Evolutionary conservation across 139 green algal species (phyloP).

Genomic region (Tetradesmus obliquus): DNA sequence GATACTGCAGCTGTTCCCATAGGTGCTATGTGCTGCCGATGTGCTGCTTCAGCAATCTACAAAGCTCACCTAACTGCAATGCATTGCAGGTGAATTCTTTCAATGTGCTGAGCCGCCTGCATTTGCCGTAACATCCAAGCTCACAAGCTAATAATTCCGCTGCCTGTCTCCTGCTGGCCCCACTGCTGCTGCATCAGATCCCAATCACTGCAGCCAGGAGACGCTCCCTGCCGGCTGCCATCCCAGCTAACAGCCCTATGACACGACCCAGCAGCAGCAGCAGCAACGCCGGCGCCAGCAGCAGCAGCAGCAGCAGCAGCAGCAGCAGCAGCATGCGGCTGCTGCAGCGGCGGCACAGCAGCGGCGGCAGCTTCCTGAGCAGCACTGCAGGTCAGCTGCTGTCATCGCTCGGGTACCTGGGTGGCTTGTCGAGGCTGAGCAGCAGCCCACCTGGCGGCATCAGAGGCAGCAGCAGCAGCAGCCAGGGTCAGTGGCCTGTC

Average conservation of each 20-base stretch:
- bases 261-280: neutral
- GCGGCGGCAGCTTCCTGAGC: neutral
- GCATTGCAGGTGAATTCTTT: no score
- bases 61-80: no score
- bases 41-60: no score
- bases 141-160: no score
- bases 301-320: neutral
- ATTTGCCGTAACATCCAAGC: no score
- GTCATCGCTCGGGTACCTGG: neutral
- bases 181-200: neutral
- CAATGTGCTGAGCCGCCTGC: no score
- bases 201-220: neutral
- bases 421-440: neutral
- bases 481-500: neutral
- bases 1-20: no score
- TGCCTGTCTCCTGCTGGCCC: neutral
- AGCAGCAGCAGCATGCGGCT: constrained; percentile 1
- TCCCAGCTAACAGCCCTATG: neutral
- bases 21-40: no score
- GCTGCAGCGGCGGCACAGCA: neutral
- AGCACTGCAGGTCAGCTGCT: constrained; percentile 19
- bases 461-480: neutral
- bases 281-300: neutral
- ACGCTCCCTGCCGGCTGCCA: neutral
- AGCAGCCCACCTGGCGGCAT: neutral